These are phyloP conservation scores for Pichia sp. DNA, from an alignment of 1,139 yeast genomes.

Conservation along the genomic window DNA sequence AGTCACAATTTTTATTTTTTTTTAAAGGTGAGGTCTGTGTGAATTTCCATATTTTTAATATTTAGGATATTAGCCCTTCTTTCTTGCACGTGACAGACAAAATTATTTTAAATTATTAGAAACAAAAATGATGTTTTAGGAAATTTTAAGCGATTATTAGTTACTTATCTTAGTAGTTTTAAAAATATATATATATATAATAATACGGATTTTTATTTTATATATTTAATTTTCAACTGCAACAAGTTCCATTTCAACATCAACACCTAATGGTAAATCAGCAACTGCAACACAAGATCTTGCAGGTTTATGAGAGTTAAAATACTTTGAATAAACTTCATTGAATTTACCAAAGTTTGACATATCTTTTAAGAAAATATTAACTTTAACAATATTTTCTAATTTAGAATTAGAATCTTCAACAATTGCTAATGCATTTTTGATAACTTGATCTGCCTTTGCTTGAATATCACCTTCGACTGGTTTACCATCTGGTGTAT, in stretches of 20 bases:
- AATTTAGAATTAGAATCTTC: constrained; percentile 79
- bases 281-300: constrained; percentile 94
- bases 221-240: constrained; percentile 51
- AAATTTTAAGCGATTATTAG: no score
- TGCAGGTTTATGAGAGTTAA: constrained; percentile 81
- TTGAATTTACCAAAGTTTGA: constrained; percentile 75
- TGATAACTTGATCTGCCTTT: constrained; percentile 79
- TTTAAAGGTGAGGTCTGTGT: no score
- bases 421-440: constrained; percentile 69
- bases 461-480: constrained; percentile 71
- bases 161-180: no score
- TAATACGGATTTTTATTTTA: neutral
- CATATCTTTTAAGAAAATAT: constrained; percentile 86
- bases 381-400: constrained; percentile 78
- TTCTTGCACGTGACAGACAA: no score
- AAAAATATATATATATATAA: neutral
- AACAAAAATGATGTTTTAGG: no score
- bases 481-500: constrained; percentile 76
- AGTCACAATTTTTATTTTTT: no score
- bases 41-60: no score
- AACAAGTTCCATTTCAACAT: constrained; percentile 68
- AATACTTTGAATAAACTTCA: constrained; percentile 74
- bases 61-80: no score
- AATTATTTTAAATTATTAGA: no score
- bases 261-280: constrained; percentile 78